These are phyloP conservation scores for Tylopilus vinaceipallidus DNA, from an alignment of 768 basidiomycete genomes.

Conservation along the genomic window DNA sequence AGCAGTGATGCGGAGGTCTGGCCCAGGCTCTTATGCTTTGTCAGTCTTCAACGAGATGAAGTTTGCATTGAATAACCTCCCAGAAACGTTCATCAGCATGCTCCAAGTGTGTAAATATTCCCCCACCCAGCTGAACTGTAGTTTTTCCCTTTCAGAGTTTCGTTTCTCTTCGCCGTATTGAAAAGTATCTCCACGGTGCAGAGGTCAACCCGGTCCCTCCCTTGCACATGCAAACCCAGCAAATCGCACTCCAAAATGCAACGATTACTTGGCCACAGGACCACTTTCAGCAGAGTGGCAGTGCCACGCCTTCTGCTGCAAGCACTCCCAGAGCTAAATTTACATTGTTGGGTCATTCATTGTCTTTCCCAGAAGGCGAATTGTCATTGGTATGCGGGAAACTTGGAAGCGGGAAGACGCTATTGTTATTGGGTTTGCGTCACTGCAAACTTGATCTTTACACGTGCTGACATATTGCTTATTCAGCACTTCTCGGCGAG, in stretches of 20 bases:
- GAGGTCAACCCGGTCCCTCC: conserved; percentile 70
- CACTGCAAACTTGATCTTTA: not conserved
- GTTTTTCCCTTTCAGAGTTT: conserved; percentile 53
- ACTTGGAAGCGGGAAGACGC: conserved; percentile 85
- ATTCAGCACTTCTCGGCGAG: conserved; percentile 67
- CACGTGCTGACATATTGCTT: too few relatives aligned
- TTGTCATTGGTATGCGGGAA: conserved; percentile 89
- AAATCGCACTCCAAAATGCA: conserved; percentile 76
- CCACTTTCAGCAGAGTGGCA: conserved; percentile 44
- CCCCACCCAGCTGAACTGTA: not conserved
- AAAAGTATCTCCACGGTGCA: conserved; percentile 76
- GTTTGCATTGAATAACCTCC: conserved; percentile 82
- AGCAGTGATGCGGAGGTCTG: conserved; percentile 2
- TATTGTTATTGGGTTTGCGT: conserved; percentile 70
- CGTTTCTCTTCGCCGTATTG: conserved; percentile 86
- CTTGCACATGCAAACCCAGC: conserved; percentile 52
- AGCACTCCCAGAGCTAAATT: conserved; percentile 81
- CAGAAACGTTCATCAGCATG: conserved; percentile 88
- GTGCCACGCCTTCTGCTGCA: conserved; percentile 49
- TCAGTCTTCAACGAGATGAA: conserved; percentile 83
- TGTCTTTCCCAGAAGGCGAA: conserved; percentile 77
- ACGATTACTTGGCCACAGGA: conserved; percentile 92
- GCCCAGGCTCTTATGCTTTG: not conserved
- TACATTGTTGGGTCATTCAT: conserved; percentile 69
- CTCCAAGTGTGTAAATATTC: conserved; percentile 56